phyloP scores from a whole-genome alignment of 768 basidiomycete species.

The Kondoa malvinella region DNA sequence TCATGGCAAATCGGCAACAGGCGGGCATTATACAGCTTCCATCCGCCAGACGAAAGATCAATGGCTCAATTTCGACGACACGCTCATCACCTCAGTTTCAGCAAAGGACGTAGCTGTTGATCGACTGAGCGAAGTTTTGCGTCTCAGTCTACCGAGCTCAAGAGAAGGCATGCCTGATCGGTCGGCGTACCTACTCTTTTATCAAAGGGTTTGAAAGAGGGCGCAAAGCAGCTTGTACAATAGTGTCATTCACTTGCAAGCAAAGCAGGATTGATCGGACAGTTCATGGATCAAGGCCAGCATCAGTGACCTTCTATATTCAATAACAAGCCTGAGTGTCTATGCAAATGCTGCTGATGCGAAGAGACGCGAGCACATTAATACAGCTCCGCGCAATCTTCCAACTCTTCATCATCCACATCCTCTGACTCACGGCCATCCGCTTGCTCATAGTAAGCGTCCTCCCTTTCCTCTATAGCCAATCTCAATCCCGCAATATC shows the following conservation, averaged over 20 bases:
- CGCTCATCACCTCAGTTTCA: conserved; percentile 30
- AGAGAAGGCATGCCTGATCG: conserved; percentile 15
- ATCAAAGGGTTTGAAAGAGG: conserved; percentile 10
- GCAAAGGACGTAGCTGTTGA: conserved; percentile 17
- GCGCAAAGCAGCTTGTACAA: not conserved
- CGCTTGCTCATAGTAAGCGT: no score
- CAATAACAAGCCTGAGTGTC: no score
- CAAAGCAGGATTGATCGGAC: no score
- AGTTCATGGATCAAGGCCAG: no score
- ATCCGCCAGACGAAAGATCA: conserved; percentile 39
- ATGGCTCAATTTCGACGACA: conserved; percentile 92
- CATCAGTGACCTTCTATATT: no score
- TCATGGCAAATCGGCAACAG: conserved; percentile 73
- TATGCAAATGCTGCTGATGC: no score
- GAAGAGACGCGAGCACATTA: no score
- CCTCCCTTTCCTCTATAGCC: no score
- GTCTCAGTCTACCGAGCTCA: conserved; percentile 17
- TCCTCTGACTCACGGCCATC: no score
- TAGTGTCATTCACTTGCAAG: not conserved
- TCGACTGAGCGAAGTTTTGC: conserved; percentile 14
- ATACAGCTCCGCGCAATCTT: no score
- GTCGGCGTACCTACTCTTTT: conserved; percentile 19
- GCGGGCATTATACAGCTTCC: conserved; percentile 67
- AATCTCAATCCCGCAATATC: no score
- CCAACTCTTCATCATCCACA: no score